Percentiles rank a stretch among this genome's conserved stretches.
Evolutionary conservation across 1,284 basidiomycete species (phyloP).

Genomic region (Rhodotorula sp.): DNA sequence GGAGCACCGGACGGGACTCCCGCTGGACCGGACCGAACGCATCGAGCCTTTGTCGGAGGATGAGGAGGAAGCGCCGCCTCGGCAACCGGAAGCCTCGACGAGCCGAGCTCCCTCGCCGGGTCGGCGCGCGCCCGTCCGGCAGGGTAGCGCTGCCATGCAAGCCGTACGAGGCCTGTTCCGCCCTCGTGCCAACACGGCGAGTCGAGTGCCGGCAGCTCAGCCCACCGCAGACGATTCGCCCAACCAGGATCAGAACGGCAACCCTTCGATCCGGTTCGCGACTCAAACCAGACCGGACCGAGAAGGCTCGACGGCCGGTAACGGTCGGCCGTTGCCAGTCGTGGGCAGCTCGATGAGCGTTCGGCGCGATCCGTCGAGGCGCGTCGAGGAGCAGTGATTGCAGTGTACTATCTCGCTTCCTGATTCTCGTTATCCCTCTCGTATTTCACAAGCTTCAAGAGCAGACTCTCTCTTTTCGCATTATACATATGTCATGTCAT

Average conservation of each 20-base stretch:
- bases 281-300: conserved; percentile 18
- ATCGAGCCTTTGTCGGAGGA: conserved; percentile 32
- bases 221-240: not conserved
- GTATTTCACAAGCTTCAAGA: not conserved
- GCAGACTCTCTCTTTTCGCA: too few species aligned
- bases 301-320: conserved; percentile 11
- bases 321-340: conserved; percentile 28
- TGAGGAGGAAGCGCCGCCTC: conserved; percentile 2
- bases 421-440: not conserved
- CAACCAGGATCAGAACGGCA: not conserved
- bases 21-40: conserved; percentile 28
- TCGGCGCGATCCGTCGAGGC: conserved; percentile 18
- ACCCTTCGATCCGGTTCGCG: conserved; percentile 31
- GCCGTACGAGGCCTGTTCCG: conserved; percentile 30
- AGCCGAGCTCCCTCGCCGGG: not conserved
- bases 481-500: too few species aligned
- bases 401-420: not conserved
- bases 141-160: conserved; percentile 16
- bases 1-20: conserved; percentile 4
- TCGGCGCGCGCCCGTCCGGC: not conserved
- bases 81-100: not conserved
- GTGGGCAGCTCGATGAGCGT: conserved; percentile 29
- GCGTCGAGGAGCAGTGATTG: not conserved
- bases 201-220: not conserved
- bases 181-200: not conserved